Evolutionary conservation across 345 rosid genomes (phyloP).

Genomic region (Brassica incana): DNA sequence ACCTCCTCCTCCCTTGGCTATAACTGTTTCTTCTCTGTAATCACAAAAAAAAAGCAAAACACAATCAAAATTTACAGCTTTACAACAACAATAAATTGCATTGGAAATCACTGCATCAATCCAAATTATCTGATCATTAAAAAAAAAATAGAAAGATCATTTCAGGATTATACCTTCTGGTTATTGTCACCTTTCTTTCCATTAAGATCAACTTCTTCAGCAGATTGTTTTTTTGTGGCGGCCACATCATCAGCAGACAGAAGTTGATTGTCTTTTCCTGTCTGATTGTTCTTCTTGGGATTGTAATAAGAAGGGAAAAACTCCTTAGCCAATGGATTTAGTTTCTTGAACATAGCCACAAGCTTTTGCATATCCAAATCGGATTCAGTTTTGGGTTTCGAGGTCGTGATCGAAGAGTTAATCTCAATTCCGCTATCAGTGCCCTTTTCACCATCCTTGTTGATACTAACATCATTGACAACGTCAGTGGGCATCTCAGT

Average conservation of each 20-base stretch:
- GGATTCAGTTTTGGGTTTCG: constrained; percentile 41
- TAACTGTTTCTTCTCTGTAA: constrained; percentile 61
- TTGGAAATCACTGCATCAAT: background rate
- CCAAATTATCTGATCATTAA: constrained; percentile 11
- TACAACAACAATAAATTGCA: background rate
- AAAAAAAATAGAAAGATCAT: background rate
- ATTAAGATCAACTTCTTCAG: constrained; percentile 33
- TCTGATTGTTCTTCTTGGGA: constrained; percentile 37
- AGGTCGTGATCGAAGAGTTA: constrained; percentile 36
- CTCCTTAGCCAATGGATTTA: constrained; percentile 86
- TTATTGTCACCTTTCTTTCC: constrained; percentile 32
- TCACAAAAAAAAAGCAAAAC: background rate
- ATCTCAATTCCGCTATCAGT: constrained; percentile 13
- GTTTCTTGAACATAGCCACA: constrained; percentile 78
- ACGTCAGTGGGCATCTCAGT: constrained; percentile 49
- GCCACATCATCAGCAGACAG: constrained; percentile 42
- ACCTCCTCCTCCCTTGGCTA: constrained; percentile 61
- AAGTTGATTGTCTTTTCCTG: constrained; percentile 31
- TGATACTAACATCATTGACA: constrained; percentile 42
- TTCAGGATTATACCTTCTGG: constrained; percentile 24
- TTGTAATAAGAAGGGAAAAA: constrained; percentile 68
- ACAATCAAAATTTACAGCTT: background rate
- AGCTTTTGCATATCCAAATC: constrained; percentile 66
- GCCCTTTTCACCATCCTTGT: constrained; percentile 28
- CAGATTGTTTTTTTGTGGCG: constrained; percentile 32